phyloP scores from a whole-genome alignment of 495 filamentous ascomycete genomes.

The Aspergillus homomorphus region DNA sequence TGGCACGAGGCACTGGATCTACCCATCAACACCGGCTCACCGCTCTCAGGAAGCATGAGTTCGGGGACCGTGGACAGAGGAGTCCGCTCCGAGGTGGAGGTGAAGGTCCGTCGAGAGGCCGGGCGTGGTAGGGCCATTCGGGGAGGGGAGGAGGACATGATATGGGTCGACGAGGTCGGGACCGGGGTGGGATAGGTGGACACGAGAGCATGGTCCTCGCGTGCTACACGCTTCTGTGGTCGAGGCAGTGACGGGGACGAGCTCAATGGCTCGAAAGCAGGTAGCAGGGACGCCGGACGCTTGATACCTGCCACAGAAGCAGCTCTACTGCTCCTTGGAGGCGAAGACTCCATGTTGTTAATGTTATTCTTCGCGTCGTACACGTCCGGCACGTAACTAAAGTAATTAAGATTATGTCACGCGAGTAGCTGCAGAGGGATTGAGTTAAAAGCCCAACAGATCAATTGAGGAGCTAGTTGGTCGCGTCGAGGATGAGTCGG shows the following conservation, averaged over 20 bases:
- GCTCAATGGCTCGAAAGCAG: constrained; percentile 88
- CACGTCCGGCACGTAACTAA: constrained; percentile 3
- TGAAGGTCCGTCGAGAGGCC: constrained; percentile 50
- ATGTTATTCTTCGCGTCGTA: neutral
- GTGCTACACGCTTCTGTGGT: constrained; percentile 65
- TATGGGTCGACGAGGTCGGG: constrained; percentile 88
- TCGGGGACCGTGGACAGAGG: constrained; percentile 79
- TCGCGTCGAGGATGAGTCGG: constrained; percentile 22
- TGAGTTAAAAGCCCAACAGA: constrained; percentile 7
- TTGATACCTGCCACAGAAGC: constrained; percentile 63
- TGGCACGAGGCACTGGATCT: constrained; percentile 89
- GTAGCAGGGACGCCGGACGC: constrained; percentile 78
- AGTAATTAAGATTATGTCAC: constrained; percentile 1
- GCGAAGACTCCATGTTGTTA: constrained; percentile 45
- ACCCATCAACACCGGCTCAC: constrained; percentile 80
- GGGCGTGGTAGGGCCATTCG: constrained; percentile 38
- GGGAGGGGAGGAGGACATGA: constrained; percentile 85
- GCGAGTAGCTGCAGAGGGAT: constrained; percentile 7
- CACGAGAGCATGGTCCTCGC: constrained; percentile 45
- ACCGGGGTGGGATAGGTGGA: constrained; percentile 77
- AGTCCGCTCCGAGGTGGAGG: constrained; percentile 73
- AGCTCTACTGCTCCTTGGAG: constrained; percentile 31
- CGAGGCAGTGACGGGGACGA: constrained; percentile 82
- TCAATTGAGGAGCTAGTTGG: constrained; percentile 11
- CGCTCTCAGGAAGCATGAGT: constrained; percentile 75